phyloP scores from a whole-genome alignment of 1,284 basidiomycete species.

The Trametes pubescens region DNA sequence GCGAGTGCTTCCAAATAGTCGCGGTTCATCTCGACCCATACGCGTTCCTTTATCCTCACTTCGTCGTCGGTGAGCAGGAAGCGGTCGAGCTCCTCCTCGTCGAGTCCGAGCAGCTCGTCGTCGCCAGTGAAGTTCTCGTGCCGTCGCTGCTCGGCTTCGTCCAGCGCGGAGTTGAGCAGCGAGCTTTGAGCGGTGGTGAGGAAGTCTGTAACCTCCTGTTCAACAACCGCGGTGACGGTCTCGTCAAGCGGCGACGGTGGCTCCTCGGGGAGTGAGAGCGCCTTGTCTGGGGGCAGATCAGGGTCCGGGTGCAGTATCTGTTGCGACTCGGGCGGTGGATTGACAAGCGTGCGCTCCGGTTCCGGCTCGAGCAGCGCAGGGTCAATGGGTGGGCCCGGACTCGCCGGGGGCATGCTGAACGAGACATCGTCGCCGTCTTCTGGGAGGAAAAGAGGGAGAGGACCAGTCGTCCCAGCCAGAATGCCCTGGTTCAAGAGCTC shows the following conservation, averaged over 20 bases:
- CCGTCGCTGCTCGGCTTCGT: constrained; percentile 68
- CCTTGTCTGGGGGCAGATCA: constrained; percentile 33
- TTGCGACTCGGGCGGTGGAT: constrained; percentile 14
- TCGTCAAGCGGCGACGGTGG: constrained; percentile 50
- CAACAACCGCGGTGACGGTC: constrained; percentile 60
- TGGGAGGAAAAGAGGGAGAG: constrained; percentile 50
- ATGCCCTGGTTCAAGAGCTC: constrained; percentile 57
- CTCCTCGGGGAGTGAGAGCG: constrained; percentile 15
- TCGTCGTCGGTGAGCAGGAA: constrained; percentile 90
- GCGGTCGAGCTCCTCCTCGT: constrained; percentile 93
- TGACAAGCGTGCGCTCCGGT: constrained; percentile 24
- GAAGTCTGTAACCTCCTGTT: constrained; percentile 72
- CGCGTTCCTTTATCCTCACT: constrained; percentile 88
- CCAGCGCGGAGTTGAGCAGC: constrained; percentile 63
- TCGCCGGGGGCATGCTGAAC: constrained; percentile 11
- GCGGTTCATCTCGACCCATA: constrained; percentile 97
- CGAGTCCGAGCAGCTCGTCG: constrained; percentile 80
- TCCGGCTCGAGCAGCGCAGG: constrained; percentile 56
- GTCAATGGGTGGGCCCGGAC: constrained; percentile 58
- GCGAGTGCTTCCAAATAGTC: constrained; percentile 93
- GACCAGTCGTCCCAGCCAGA: constrained; percentile 47
- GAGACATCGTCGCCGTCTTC: constrained; percentile 51
- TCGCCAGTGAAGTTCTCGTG: constrained; percentile 58
- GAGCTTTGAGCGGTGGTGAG: constrained; percentile 65
- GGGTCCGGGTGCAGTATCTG: constrained; percentile 28